A percentile compares a stretch with the other conserved stretches of the same genome.
Evolutionary conservation across 2,329 filamentous ascomycete species (phyloP).

Genomic region (Diaporthe sp.): DNA sequence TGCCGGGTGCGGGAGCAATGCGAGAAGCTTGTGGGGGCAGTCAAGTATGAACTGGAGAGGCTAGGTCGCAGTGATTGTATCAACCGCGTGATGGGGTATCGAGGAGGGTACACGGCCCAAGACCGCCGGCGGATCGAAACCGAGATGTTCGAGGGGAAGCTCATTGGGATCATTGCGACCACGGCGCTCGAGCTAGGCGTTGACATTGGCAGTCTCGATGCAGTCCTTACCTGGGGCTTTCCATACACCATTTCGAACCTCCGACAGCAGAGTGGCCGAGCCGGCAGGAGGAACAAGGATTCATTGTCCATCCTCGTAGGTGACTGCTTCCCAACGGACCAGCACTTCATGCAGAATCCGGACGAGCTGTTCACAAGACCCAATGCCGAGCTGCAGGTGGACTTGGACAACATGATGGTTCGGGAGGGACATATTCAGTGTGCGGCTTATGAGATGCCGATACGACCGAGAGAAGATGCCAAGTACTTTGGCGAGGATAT

Average conservation of each 20-base stretch:
- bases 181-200: slow-evolving; percentile 94
- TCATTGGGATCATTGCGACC: slow-evolving; percentile 94
- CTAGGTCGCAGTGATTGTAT: slow-evolving; percentile 83
- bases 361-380: slow-evolving; percentile 94
- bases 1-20: slow-evolving; percentile 90
- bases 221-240: slow-evolving; percentile 93
- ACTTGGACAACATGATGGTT: slow-evolving; percentile 91
- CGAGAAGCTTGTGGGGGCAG: slow-evolving; percentile 84
- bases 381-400: slow-evolving; percentile 90
- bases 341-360: slow-evolving; percentile 97
- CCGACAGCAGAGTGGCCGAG: slow-evolving; percentile 93
- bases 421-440: slow-evolving; percentile 96
- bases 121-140: slow-evolving; percentile 90
- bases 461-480: slow-evolving; percentile 81
- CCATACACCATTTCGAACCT: slow-evolving; percentile 96
- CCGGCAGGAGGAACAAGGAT: slow-evolving; percentile 92
- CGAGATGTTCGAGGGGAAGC: slow-evolving; percentile 97
- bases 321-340: slow-evolving; percentile 90
- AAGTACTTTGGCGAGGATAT: slow-evolving; percentile 86
- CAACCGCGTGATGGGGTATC: slow-evolving; percentile 91
- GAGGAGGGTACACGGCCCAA: slow-evolving; percentile 93
- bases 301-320: slow-evolving; percentile 91
- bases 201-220: slow-evolving; percentile 94
- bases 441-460: slow-evolving; percentile 94
- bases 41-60: slow-evolving; percentile 81